These are phyloP conservation scores for Candolleomyces eurysporus DNA, from an alignment of 768 basidiomycete species.

Conservation along the genomic window DNA sequence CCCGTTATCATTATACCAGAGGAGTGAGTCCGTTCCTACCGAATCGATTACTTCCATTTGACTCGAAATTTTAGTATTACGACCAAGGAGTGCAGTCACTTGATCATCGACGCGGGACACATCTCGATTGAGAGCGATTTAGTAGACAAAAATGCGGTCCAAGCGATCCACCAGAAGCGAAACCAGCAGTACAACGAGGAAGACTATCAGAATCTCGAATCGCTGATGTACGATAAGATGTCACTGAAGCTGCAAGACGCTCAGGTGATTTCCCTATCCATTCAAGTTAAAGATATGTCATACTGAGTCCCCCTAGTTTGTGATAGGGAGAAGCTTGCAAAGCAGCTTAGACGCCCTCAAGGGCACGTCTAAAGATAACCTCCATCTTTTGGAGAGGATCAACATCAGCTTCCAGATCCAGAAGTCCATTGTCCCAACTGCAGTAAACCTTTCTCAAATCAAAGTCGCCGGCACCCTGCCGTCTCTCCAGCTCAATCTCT, in stretches of 20 bases:
- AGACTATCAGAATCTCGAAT: slow-evolving; percentile 83
- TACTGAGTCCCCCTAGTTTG: slow-evolving; percentile 52
- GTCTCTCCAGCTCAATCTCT: slow-evolving; percentile 83
- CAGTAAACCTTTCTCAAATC: slow-evolving; percentile 79
- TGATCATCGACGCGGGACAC: slow-evolving; percentile 95
- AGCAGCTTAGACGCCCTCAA: slow-evolving; percentile 79
- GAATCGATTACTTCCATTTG: background rate
- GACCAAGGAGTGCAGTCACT: slow-evolving; percentile 72
- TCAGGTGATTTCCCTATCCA: slow-evolving; percentile 55
- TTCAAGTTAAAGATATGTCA: slow-evolving; percentile 34
- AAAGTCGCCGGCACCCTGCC: slow-evolving; percentile 90
- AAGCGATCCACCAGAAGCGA: slow-evolving; percentile 77
- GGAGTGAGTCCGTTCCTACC: slow-evolving; percentile 49
- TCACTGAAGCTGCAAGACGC: slow-evolving; percentile 81
- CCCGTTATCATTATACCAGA: slow-evolving; percentile 97
- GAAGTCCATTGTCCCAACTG: slow-evolving; percentile 88
- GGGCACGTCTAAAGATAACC: slow-evolving; percentile 49
- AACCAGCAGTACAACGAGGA: slow-evolving; percentile 82
- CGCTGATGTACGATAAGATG: slow-evolving; percentile 93
- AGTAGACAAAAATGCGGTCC: slow-evolving; percentile 77
- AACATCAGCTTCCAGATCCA: slow-evolving; percentile 88
- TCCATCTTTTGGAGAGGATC: slow-evolving; percentile 91
- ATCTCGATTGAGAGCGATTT: slow-evolving; percentile 91
- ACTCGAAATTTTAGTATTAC: slow-evolving; percentile 55
- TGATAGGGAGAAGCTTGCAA: slow-evolving; percentile 82